These are phyloP conservation scores for Candida sanyaensis DNA, from an alignment of 1,139 yeast species.

Conservation along the genomic window DNA sequence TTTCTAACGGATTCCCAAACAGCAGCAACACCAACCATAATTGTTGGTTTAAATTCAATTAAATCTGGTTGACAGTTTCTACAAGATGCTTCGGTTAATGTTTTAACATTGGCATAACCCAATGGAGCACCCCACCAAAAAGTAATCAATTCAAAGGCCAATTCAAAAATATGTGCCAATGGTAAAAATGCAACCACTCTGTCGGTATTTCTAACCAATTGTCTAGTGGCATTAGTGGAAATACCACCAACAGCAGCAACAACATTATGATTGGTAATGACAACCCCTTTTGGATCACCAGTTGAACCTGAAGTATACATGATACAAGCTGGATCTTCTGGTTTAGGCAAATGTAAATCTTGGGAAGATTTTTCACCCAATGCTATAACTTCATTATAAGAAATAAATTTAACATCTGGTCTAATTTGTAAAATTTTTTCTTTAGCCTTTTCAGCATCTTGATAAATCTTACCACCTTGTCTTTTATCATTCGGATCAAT, in stretches of 20 bases:
- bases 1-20: slow-evolving; percentile 97
- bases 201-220: slow-evolving; percentile 55
- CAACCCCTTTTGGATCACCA: slow-evolving; percentile 97
- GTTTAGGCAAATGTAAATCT: slow-evolving; percentile 53
- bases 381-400: slow-evolving; percentile 64
- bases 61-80: slow-evolving; percentile 88
- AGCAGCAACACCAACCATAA: slow-evolving; percentile 99
- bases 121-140: slow-evolving; percentile 89
- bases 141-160: slow-evolving; percentile 76
- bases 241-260: slow-evolving; percentile 87
- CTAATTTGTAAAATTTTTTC: slow-evolving; percentile 60
- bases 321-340: slow-evolving; percentile 83
- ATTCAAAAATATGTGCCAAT: slow-evolving; percentile 92
- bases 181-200: slow-evolving; percentile 88
- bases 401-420: slow-evolving; percentile 73
- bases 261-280: slow-evolving; percentile 73
- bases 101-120: slow-evolving; percentile 93
- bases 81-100: slow-evolving; percentile 79
- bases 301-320: slow-evolving; percentile 99
- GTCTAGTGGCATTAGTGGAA: slow-evolving; percentile 59
- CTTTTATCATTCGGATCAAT: slow-evolving; percentile 66
- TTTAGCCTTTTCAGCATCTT: slow-evolving; percentile 56
- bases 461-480: slow-evolving; percentile 57
- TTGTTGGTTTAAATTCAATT: slow-evolving; percentile 82
- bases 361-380: slow-evolving; percentile 57